A percentile compares a stretch with the other conserved stretches of the same genome.
Conservation (phyloP, 2,329 filamentous ascomycete species). For the Xylariaceae sp. region DNA sequence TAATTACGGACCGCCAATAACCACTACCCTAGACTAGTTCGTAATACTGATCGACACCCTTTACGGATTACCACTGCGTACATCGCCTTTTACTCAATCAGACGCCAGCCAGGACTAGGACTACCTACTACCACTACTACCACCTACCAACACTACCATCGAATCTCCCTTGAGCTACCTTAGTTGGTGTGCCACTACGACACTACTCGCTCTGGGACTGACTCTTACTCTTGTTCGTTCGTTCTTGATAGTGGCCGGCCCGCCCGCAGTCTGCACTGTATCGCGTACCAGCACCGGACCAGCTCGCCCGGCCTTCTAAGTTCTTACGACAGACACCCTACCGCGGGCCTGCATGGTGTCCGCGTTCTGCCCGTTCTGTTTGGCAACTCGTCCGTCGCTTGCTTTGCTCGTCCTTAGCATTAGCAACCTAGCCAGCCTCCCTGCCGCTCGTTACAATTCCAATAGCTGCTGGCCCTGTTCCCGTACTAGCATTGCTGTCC, state of each 20-base stretch:
- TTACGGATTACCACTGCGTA: neutral
- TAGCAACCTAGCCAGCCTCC: conserved; percentile 11
- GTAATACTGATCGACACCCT: conserved; percentile 18
- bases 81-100: conserved; percentile 9
- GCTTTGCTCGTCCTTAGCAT: conserved; percentile 11
- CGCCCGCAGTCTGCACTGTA: conserved; percentile 1
- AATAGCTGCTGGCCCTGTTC: conserved; percentile 12
- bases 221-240: neutral
- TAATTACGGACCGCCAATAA: conserved; percentile 14
- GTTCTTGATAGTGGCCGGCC: neutral
- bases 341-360: conserved; percentile 21
- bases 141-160: neutral
- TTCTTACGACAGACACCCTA: neutral
- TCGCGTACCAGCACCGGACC: too few relatives aligned
- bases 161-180: conserved; percentile 15
- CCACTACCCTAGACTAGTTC: conserved; percentile 14
- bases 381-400: conserved; percentile 18
- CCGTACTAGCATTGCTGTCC: conserved; percentile 12
- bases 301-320: neutral
- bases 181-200: neutral
- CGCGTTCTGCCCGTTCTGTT: conserved; percentile 19
- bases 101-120: conserved; percentile 1
- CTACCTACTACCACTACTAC: too few relatives aligned
- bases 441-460: conserved; percentile 29
- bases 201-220: neutral